Evolutionary conservation across 1,284 basidiomycete species (phyloP), one percentile per base, ranked within the genome.

Genomic region (Ceratobasidium sp.): DNA sequence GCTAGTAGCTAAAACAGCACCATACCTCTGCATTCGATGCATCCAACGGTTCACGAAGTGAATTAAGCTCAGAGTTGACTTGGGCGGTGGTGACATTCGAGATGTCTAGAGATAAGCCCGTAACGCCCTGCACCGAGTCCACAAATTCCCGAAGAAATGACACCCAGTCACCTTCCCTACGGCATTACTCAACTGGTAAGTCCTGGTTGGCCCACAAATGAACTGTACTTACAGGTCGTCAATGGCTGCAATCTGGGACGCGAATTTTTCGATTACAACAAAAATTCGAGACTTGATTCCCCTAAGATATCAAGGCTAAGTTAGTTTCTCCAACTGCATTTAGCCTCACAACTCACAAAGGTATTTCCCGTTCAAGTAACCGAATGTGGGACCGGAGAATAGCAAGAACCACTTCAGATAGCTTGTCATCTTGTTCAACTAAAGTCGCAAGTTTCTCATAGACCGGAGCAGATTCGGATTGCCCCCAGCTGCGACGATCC

Each of bases 1-100:
- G 14, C 36, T 31, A 36, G 11, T 5, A 41, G 36, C 36, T 41
- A 11, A 33, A 44, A 54, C 19, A 5, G 44, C 7, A 8, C 77
- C 84, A 77, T 79, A 91, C 92, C 84, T 94, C 92, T 47, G 90
- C 87, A 72, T 84, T 88, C 15, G 91, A 84, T 77, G 88, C 85
- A 78, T 90, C 87, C 22, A 93, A 85, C 79, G 89, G 86, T 7
- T 81, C 80, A 22, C 89, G 87, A 41, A 93, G 83, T 1, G 82
- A 82, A 72, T 91, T 89, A 8, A 93, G 82, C 80, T 93, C 91
- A 75, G 66, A 44, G 31, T 22, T 59, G 22, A 27, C 11, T n/a
- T 44, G 41, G 1, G n/a, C 45, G 15, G 41, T 44, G 9, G 24
- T 44, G 15, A 29, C 53, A 33, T 59, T 44, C 36, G 54, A 47